A percentile compares a stretch with the other conserved stretches of the same genome.
These are phyloP conservation scores for Torulaspora pretoriensis DNA, from an alignment of 1,139 yeast genomes.

Conservation along the genomic window DNA sequence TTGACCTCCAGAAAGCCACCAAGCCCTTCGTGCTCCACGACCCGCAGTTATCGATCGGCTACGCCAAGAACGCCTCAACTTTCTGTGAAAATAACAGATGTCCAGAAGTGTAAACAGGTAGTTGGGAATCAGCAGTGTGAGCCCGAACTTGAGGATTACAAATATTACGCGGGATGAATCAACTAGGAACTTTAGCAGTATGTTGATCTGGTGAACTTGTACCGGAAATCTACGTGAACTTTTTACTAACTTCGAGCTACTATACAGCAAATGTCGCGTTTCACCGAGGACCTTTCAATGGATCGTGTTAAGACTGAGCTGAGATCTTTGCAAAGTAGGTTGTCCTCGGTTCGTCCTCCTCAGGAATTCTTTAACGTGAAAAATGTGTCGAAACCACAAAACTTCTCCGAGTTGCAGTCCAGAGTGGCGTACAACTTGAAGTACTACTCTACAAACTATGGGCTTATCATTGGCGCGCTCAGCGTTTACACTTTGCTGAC, in stretches of 20 bases:
- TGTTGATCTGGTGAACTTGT: neutral
- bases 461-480: slow-evolving; percentile 66
- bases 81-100: slow-evolving; percentile 2
- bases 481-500: slow-evolving; percentile 73
- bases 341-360: slow-evolving; percentile 77
- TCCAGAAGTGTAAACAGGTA: neutral
- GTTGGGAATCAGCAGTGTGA: no score
- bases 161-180: slow-evolving; percentile 25
- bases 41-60: neutral
- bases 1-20: neutral
- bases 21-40: slow-evolving; percentile 2
- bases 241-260: slow-evolving; percentile 11
- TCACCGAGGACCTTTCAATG: slow-evolving; percentile 31
- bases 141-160: no score
- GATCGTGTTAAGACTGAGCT: slow-evolving; percentile 33
- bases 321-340: slow-evolving; percentile 50
- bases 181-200: slow-evolving; percentile 25
- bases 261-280: slow-evolving; percentile 29
- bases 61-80: slow-evolving; percentile 3
- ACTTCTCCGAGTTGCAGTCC: slow-evolving; percentile 84
- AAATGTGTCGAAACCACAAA: slow-evolving; percentile 83
- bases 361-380: slow-evolving; percentile 92
- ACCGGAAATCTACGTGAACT: neutral
- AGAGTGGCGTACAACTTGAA: slow-evolving; percentile 82
- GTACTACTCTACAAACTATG: slow-evolving; percentile 84